phyloP scores from a whole-genome alignment of 2,329 filamentous ascomycete species.

The Verticillium zaregamsianum region DNA sequence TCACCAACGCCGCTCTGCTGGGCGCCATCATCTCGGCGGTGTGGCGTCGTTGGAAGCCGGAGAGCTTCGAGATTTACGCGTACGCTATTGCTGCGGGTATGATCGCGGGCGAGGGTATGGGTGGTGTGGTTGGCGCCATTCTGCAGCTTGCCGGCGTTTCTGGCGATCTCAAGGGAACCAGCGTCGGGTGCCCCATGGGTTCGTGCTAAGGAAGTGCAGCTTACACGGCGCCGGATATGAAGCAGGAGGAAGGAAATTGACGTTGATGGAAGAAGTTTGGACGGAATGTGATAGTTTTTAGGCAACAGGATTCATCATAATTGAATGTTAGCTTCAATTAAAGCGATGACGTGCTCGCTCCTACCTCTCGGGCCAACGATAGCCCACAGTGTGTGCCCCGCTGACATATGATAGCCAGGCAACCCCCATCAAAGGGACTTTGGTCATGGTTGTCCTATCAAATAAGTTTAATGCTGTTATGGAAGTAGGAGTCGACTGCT shows the following conservation, averaged over 20 bases:
- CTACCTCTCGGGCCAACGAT: too few species aligned
- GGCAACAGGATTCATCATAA: too few species aligned
- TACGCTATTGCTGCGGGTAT: conserved; percentile 57
- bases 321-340: too few species aligned
- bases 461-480: too few species aligned
- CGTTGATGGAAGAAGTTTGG: neutral
- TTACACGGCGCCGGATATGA: too few species aligned
- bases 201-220: conserved; percentile 16
- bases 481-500: too few species aligned
- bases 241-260: neutral
- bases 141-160: conserved; percentile 27
- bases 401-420: too few species aligned
- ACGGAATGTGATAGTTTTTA: too few species aligned
- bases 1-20: conserved; percentile 54
- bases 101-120: conserved; percentile 61
- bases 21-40: conserved; percentile 46
- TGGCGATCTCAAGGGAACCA: conserved; percentile 25
- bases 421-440: too few species aligned
- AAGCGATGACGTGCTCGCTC: too few species aligned
- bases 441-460: too few species aligned
- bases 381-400: too few species aligned
- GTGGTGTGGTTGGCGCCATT: conserved; percentile 44
- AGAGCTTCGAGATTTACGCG: conserved; percentile 52
- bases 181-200: conserved; percentile 23
- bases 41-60: conserved; percentile 51